Base-by-base conservation (phyloP, 148 eudicot species). In the Heliamphora exappendiculata region DNA sequence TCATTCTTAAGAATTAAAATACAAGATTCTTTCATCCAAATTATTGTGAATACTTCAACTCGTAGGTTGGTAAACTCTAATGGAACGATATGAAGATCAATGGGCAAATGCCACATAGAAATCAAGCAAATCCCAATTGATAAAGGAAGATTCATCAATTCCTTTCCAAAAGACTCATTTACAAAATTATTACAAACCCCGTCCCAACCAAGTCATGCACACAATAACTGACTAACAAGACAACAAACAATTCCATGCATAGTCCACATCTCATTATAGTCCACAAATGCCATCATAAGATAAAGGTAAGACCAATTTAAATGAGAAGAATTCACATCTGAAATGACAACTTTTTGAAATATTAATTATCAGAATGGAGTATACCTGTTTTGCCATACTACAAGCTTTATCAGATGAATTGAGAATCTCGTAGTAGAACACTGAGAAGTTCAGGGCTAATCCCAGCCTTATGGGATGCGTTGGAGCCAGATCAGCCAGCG, bases 401-500 rank as follows among this genome's bases (percentile, higher is more conserved):
- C 90, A 87, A 63, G 90, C 90, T 55, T 83, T 87, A 22, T 85
- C 90, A 62, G 88, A 79, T 26, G 90, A 83, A 66, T 87, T 85
- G 11, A 87, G 83, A 47, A 87, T 87, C 80, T 87, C 90, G 72
- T 77, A 87, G 82, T 87, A 81, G 82, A 87, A 83, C 68, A 87
- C 88, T 10, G 90, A 81, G 81, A 83, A 85, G 54, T 87, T 87
- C 66, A 87, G 79, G 24, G 90, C 86, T 29, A 87, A 64, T 47
- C 88, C 90, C 82, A 87, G 77, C 74, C 90, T 79, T 57, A 83
- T 83, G 8, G 90, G 90, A 81, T 87, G 88, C 42, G 88, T 87
- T 3, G 90, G 83, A 68, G 88, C 75, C 72, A 85, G 83, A 71
- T 85, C 88, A 68, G 78, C 85, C 67, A 79, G 82, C 10, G 90